phyloP scores from a whole-genome alignment of 805 yeast genomes.

The Yamadazyma ubonensis region DNA sequence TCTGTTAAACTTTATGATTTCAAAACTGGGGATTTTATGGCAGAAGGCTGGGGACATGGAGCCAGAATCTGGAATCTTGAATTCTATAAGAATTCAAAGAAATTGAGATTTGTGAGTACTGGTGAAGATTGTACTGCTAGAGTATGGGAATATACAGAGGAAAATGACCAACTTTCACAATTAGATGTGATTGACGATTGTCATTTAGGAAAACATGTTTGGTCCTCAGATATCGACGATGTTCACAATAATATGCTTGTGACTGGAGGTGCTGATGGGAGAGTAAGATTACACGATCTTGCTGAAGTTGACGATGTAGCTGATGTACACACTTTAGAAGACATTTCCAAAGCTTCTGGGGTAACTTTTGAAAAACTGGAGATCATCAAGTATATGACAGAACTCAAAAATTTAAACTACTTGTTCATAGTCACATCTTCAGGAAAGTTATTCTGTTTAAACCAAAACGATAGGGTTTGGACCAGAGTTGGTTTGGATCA shows the following conservation, averaged over 20 bases:
- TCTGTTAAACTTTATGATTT: constrained; percentile 77
- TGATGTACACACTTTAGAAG: constrained; percentile 26
- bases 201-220: constrained; percentile 82
- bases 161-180: constrained; percentile 36
- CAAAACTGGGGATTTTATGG: constrained; percentile 53
- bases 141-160: constrained; percentile 57
- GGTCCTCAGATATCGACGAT: constrained; percentile 69
- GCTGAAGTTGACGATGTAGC: constrained; percentile 13
- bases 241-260: constrained; percentile 49
- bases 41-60: constrained; percentile 95
- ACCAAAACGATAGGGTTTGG: constrained; percentile 26
- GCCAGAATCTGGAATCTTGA: constrained; percentile 88
- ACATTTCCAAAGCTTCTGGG: constrained; percentile 29
- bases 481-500: constrained; percentile 11
- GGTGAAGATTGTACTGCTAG: constrained; percentile 85
- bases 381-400: constrained; percentile 58
- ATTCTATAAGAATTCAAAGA: constrained; percentile 43
- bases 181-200: constrained; percentile 53
- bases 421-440: constrained; percentile 54
- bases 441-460: constrained; percentile 49
- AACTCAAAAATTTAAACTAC: constrained; percentile 41
- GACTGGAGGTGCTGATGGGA: constrained; percentile 95
- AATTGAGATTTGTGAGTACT: constrained; percentile 72
- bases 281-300: constrained; percentile 63
- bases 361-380: constrained; percentile 45